These are phyloP conservation scores for Pythium sp. DNA, from an alignment of 352 stramenopile species.

Conservation along the genomic window DNA sequence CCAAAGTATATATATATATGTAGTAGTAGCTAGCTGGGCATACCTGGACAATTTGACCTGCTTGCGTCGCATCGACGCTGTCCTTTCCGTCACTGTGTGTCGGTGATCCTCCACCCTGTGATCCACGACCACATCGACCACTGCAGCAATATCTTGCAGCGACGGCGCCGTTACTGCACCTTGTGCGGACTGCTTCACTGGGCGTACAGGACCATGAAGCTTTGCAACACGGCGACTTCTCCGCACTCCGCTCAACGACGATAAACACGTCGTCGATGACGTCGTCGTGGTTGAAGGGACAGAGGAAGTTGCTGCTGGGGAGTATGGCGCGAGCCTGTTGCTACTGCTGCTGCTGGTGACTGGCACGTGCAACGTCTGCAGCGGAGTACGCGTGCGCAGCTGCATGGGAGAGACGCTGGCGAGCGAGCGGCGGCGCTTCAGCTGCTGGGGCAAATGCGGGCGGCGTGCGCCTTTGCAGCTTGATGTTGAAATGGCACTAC, in stretches of 20 bases:
- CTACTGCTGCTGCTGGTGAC: neutral
- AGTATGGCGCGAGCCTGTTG: neutral
- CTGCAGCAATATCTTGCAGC: neutral
- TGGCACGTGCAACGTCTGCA: neutral
- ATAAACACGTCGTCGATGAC: neutral
- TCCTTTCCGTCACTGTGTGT: neutral
- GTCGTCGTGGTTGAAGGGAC: neutral
- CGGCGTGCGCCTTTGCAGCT: neutral
- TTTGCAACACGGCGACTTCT: slow-evolving; percentile 7
- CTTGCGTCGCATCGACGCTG: neutral
- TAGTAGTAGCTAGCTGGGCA: neutral
- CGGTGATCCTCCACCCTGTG: neutral
- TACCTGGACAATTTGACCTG: slow-evolving; percentile 5
- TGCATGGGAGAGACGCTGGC: neutral
- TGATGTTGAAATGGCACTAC: slow-evolving; percentile 1
- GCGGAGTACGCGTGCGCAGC: slow-evolving; percentile 4
- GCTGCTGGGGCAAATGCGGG: neutral
- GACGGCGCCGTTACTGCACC: neutral
- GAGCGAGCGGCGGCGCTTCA: neutral
- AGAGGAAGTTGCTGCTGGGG: neutral
- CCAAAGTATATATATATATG: neutral
- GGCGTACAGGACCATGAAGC: neutral
- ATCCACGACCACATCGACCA: neutral
- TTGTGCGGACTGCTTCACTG: neutral
- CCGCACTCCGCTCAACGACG: neutral